A percentile compares a stretch with the other conserved stretches of the same genome.
phyloP scores from a whole-genome alignment of 345 rosid genomes.

The Arabidopsis suecica region DNA sequence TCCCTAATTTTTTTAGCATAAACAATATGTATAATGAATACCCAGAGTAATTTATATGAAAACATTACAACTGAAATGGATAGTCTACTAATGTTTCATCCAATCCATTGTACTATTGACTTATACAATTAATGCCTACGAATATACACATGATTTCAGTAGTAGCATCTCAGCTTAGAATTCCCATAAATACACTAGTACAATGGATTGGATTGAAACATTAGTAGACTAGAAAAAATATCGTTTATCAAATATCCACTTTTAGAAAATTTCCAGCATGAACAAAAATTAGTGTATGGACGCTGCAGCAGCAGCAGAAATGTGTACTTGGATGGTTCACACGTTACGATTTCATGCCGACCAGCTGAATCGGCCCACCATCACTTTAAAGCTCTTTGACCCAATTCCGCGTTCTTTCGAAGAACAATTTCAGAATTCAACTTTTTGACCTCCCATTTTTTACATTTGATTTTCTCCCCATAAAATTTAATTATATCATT shows the following conservation, averaged over 20 bases:
- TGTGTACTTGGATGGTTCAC: constrained; percentile 33
- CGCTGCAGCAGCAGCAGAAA: constrained; percentile 29
- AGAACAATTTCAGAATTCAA: neutral
- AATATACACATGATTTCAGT: too few relatives aligned
- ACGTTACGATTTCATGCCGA: constrained; percentile 27
- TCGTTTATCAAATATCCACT: neutral
- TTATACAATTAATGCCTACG: too few relatives aligned
- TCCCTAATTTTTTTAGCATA: too few relatives aligned
- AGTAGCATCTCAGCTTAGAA: too few relatives aligned
- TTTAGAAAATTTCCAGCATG: neutral
- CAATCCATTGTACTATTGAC: neutral
- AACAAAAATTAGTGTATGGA: constrained; percentile 26
- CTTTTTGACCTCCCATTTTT: constrained; percentile 30
- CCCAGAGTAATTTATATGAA: too few relatives aligned
- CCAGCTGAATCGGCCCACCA: constrained; percentile 3
- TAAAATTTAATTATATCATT: neutral
- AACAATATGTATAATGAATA: too few relatives aligned
- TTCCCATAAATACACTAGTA: too few relatives aligned
- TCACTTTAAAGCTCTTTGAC: constrained; percentile 32
- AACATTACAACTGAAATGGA: too few relatives aligned
- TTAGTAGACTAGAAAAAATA: too few relatives aligned
- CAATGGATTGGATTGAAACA: too few relatives aligned
- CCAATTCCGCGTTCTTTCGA: constrained; percentile 23
- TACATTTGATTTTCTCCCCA: constrained; percentile 7
- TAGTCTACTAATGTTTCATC: too few relatives aligned